phyloP scores from a whole-genome alignment of 768 basidiomycete species.

The Russula brevipes region DNA sequence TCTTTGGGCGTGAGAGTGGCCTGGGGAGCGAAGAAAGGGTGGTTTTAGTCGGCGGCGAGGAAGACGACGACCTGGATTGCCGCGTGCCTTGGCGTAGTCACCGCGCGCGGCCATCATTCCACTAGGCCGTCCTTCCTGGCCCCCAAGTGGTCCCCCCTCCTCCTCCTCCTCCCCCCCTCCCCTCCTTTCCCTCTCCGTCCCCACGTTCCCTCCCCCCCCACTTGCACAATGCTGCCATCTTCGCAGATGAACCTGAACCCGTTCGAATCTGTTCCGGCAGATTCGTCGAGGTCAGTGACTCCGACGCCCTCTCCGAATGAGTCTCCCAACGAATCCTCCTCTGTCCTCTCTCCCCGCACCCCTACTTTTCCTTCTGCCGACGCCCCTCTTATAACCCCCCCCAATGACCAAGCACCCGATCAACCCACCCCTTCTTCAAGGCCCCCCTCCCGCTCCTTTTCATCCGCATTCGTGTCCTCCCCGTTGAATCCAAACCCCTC shows the following conservation, averaged over 20 bases:
- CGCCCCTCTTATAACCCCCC: not conserved
- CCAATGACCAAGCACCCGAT: not conserved
- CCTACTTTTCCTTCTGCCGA: conserved; percentile 3
- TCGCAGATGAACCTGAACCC: conserved; percentile 11
- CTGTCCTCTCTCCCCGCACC: conserved; percentile 8
- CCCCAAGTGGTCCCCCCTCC: not conserved
- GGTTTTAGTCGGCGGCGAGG: too few relatives aligned
- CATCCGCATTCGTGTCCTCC: conserved; percentile 43
- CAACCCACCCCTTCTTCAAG: not conserved
- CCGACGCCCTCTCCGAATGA: conserved; percentile 5
- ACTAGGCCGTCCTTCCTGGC: not conserved
- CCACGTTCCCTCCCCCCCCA: not conserved
- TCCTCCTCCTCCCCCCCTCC: not conserved
- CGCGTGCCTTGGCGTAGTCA: too few relatives aligned
- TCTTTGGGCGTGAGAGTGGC: too few relatives aligned
- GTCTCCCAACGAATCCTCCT: not conserved
- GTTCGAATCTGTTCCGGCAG: conserved; percentile 12
- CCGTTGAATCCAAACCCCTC: conserved; percentile 46
- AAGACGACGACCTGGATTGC: too few relatives aligned
- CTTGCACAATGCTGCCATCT: conserved; percentile 12
- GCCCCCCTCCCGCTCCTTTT: conserved; percentile 30
- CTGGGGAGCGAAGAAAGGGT: too few relatives aligned
- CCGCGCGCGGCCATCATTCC: too few relatives aligned
- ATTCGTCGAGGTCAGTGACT: conserved; percentile 12
- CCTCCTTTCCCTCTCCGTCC: not conserved